Evolutionary conservation across 306 rosid species (phyloP), one percentile per base, ranked within the genome.

Genomic region (Clitoria ternatea): DNA sequence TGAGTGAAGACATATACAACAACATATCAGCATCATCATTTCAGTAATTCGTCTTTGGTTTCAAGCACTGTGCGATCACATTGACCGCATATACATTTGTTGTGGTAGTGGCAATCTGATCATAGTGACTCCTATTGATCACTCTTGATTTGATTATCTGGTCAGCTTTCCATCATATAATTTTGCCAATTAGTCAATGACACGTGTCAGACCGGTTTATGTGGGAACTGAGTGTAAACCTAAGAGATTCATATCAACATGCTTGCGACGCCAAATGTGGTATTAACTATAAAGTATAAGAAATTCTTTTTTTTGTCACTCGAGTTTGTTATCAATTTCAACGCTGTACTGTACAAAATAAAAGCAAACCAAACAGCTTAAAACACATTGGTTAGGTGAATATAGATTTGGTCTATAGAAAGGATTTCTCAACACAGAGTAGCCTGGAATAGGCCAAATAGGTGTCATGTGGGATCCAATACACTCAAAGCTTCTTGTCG

Each of bases 111-210:
- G 71, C 66, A 15, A 20, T 49, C 65, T 61, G 49, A 23, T 45
- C 42, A 57, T 30, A 65, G 27, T 44, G 49, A 63, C 68, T 32
- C 17, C 23, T 19, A 35, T n/a, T 65, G 60, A 30, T 53, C 56
- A 43, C 8, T 24, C 14, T 70, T 70, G 66, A 37, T 56, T 35
- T 77, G 53, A 39, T 70, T 17, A 36, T 69, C 70, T 66, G 45
- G 70, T 76, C 76, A 60, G 83, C 74, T 61, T 73, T 60, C 79
- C 79, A 73, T 23, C 49, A 65, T 26, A 35, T 13, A 7, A 18
- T n/a, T n/a, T n/a, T n/a, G n/a, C n/a, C n/a, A 44, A 56, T 4
- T 9, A 6, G 20, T 36, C 36, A 20, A 19, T 57, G 4, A 53
- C 24, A 53, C n/a, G n/a, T n/a, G n/a, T n/a, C n/a, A n/a, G n/a